Conservation (phyloP, 2,329 filamentous ascomycete genomes). For the Diaporthe longicolla region DNA sequence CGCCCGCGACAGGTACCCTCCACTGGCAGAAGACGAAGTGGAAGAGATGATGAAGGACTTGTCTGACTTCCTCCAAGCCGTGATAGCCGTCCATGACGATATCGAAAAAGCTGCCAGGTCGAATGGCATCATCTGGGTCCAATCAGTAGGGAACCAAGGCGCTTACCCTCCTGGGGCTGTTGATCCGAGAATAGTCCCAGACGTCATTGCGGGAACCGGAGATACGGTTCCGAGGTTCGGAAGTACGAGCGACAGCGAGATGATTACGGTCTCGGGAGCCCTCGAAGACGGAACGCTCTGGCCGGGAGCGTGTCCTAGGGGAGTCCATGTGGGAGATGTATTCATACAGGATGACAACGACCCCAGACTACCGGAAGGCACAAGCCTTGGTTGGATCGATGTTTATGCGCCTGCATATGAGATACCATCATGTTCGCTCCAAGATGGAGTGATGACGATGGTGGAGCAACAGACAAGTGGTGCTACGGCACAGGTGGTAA, state of each 20-base stretch:
- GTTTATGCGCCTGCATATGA: constrained; percentile 13
- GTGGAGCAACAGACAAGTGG: constrained; percentile 14
- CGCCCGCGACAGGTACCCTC: not conserved
- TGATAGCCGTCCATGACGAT: not conserved
- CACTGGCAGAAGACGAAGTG: not conserved
- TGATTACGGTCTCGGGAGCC: constrained; percentile 8
- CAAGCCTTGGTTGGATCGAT: constrained; percentile 29
- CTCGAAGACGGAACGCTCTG: constrained; percentile 21
- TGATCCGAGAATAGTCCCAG: constrained; percentile 3
- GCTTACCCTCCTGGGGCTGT: not conserved
- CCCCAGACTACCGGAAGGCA: not conserved
- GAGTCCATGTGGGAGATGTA: constrained; percentile 10
- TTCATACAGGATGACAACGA: constrained; percentile 17
- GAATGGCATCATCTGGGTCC: constrained; percentile 12
- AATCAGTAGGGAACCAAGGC: constrained; percentile 3
- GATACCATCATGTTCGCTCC: not conserved
- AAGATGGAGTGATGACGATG: not conserved
- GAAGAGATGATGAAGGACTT: not conserved
- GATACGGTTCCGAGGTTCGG: not conserved
- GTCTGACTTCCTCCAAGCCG: not conserved
- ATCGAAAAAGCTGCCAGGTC: not conserved
- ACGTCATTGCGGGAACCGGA: not conserved
- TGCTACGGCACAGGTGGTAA: constrained; percentile 23
- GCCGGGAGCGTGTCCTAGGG: constrained; percentile 13
- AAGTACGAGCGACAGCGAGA: constrained; percentile 21